These are phyloP conservation scores for Coemansia sp. DNA, from an alignment of 192 early-diverging fungal genomes.

Conservation along the genomic window DNA sequence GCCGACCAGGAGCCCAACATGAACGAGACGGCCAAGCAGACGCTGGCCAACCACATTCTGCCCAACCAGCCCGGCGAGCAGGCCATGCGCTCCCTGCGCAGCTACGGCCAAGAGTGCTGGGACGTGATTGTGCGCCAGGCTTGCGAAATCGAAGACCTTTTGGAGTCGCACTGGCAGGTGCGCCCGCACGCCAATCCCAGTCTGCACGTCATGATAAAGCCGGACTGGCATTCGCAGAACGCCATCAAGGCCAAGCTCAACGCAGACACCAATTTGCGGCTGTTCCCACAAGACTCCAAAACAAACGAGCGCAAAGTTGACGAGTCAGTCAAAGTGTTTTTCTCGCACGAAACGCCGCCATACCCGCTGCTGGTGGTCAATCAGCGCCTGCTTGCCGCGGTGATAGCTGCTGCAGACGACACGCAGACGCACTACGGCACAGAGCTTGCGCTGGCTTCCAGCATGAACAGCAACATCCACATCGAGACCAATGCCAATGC, in stretches of 20 bases:
- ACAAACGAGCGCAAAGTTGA: slow-evolving; percentile 14
- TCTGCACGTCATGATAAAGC: slow-evolving; percentile 35
- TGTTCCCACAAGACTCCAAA: slow-evolving; percentile 17
- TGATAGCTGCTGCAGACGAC: slow-evolving; percentile 18
- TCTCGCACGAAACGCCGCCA: slow-evolving; percentile 49
- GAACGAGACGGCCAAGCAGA: slow-evolving; percentile 26
- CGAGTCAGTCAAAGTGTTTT: slow-evolving; percentile 23
- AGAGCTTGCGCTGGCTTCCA: slow-evolving; percentile 48
- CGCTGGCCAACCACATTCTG: slow-evolving; percentile 38
- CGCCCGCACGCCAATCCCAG: slow-evolving; percentile 19
- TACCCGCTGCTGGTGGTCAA: slow-evolving; percentile 48
- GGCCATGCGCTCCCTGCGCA: slow-evolving; percentile 44
- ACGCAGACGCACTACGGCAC: slow-evolving; percentile 18
- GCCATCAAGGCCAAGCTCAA: slow-evolving; percentile 51
- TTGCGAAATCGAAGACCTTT: slow-evolving; percentile 49
- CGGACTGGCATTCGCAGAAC: slow-evolving; percentile 45
- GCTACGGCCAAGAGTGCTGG: slow-evolving; percentile 48
- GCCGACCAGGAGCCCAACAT: slow-evolving; percentile 16
- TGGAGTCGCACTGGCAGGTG: slow-evolving; percentile 53
- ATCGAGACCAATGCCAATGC: slow-evolving; percentile 54
- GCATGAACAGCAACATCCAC: slow-evolving; percentile 54
- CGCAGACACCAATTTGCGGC: slow-evolving; percentile 44
- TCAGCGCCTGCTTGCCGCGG: slow-evolving; percentile 31
- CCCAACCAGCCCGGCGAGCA: slow-evolving; percentile 46
- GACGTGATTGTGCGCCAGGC: slow-evolving; percentile 43